These are phyloP conservation scores for Cystofilobasidium capitatum DNA, from an alignment of 768 basidiomycete species.

Conservation along the genomic window DNA sequence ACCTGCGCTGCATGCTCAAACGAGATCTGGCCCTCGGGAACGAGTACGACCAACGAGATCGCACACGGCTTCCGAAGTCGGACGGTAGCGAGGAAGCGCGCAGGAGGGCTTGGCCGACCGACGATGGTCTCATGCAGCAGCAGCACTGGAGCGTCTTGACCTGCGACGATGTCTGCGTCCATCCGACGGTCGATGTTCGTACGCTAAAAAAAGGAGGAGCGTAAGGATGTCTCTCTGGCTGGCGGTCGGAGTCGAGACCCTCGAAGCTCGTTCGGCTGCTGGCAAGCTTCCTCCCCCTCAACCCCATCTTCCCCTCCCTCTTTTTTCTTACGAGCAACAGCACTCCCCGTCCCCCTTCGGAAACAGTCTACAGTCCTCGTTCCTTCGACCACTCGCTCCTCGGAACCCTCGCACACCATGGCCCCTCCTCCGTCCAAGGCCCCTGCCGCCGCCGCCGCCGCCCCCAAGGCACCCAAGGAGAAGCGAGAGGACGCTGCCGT, in stretches of 20 bases:
- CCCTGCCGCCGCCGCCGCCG: constrained; percentile 32
- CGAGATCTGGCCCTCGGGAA: background rate
- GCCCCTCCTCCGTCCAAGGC: constrained; percentile 25
- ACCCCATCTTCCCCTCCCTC: background rate
- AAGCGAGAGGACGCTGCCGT: constrained; percentile 33
- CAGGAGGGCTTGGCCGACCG: background rate
- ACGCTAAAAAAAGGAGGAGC: too few species aligned
- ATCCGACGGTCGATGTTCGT: background rate
- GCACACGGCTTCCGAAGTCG: background rate
- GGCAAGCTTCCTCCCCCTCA: background rate
- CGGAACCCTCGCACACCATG: constrained; percentile 1
- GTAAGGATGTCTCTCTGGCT: background rate
- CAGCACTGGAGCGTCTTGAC: background rate
- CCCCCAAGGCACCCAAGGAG: constrained; percentile 35
- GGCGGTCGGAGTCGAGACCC: background rate
- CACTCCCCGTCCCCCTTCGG: background rate
- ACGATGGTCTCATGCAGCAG: background rate
- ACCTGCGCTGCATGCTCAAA: background rate
- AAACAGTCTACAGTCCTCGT: background rate
- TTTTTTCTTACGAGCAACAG: background rate
- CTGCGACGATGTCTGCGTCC: too few species aligned
- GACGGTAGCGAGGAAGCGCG: background rate
- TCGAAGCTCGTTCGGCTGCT: background rate
- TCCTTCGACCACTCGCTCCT: background rate
- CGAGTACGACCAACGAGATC: background rate